A percentile compares a stretch with the other conserved stretches of the same genome.
Conservation (phyloP, 2,329 filamentous ascomycete genomes). For the Colletotrichum sansevieriae region DNA sequence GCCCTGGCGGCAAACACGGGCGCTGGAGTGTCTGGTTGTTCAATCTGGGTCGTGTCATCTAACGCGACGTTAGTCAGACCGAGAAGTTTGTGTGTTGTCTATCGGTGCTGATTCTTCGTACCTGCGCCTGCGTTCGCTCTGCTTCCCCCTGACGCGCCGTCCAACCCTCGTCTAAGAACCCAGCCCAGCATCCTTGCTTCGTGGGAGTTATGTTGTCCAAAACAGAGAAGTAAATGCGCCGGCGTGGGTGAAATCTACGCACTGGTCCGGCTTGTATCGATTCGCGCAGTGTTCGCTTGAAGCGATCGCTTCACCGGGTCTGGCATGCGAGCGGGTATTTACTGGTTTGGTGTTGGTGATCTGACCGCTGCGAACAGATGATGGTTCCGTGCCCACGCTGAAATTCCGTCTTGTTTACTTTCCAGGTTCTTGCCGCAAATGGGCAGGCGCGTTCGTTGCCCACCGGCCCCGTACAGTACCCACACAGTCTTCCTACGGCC, state of each 20-base stretch:
- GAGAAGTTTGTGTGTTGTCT: background rate
- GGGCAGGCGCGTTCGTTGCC: constrained; percentile 41
- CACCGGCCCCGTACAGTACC: constrained; percentile 9
- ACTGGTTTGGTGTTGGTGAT: constrained; percentile 32
- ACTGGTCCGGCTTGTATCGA: constrained; percentile 12
- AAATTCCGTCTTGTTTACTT: constrained; percentile 45
- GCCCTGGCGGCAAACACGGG: constrained; percentile 76
- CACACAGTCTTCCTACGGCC: background rate
- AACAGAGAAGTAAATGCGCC: constrained; percentile 4
- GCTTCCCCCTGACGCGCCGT: constrained; percentile 53
- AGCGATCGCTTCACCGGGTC: constrained; percentile 24
- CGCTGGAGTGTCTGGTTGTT: constrained; percentile 74
- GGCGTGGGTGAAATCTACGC: background rate
- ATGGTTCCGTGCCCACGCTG: constrained; percentile 14
- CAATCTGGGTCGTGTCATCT: constrained; percentile 62
- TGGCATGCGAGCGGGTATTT: constrained; percentile 31
- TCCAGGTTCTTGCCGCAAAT: constrained; percentile 40
- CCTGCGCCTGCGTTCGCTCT: constrained; percentile 47
- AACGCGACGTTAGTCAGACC: background rate
- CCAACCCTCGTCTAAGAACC: constrained; percentile 65
- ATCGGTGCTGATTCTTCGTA: constrained; percentile 26
- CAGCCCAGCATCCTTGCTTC: constrained; percentile 66
- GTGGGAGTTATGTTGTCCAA: constrained; percentile 8
- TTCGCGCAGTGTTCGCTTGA: constrained; percentile 19
- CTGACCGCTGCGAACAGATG: constrained; percentile 39